A percentile compares a stretch with the other conserved stretches of the same genome.
Conservation (phyloP, 192 early-diverging fungal species). For the Glomus cerebriforme region DNA sequence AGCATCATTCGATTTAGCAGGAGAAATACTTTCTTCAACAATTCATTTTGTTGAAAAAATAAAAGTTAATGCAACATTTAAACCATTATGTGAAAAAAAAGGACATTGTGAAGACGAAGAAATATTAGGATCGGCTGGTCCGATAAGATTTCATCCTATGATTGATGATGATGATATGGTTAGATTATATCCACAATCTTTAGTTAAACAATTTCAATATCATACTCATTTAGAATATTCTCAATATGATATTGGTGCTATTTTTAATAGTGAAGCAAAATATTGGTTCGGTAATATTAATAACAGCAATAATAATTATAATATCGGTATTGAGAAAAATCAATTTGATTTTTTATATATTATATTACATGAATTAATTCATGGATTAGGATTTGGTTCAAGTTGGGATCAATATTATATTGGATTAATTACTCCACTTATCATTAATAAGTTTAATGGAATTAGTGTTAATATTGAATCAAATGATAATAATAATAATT, state of each 20-base stretch:
- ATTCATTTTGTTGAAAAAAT: constrained; percentile 34
- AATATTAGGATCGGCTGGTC: constrained; percentile 35
- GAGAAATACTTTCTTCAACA: constrained; percentile 34
- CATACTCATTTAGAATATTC: constrained; percentile 30
- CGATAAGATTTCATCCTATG: constrained; percentile 38
- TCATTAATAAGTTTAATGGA: too few relatives aligned
- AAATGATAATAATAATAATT: too few relatives aligned
- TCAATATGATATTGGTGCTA: constrained; percentile 38
- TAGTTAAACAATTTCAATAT: constrained; percentile 42
- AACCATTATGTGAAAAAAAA: constrained; percentile 31
- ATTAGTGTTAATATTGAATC: too few relatives aligned
- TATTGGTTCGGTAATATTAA: constrained; percentile 36
- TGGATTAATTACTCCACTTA: background rate
- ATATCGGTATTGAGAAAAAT: constrained; percentile 28
- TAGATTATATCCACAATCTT: constrained; percentile 45
- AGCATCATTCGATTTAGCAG: constrained; percentile 33
- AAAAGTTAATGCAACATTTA: constrained; percentile 41
- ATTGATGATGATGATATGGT: constrained; percentile 38
- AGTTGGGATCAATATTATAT: constrained; percentile 31
- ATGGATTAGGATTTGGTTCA: constrained; percentile 45
- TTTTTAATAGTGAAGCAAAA: constrained; percentile 39
- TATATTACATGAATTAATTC: constrained; percentile 41
- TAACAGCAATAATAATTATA: too few relatives aligned
- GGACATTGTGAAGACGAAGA: background rate
- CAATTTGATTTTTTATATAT: constrained; percentile 40